These are phyloP conservation scores for Fusarium nygamai DNA, from an alignment of 2,329 filamentous ascomycete species.

Conservation along the genomic window DNA sequence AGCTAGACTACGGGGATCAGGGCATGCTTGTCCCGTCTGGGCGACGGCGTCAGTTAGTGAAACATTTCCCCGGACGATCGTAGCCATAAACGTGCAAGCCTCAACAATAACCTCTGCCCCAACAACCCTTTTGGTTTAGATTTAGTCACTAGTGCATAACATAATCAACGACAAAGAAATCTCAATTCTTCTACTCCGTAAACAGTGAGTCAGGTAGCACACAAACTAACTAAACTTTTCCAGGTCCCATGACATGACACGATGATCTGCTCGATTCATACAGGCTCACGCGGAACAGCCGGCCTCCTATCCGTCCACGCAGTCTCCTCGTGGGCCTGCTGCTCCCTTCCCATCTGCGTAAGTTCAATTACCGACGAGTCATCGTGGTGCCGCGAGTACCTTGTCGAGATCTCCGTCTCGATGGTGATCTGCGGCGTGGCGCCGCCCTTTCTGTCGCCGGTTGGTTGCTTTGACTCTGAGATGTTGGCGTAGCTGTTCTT, in stretches of 20 bases:
- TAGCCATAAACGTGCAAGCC: neutral
- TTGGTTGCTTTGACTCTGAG: neutral
- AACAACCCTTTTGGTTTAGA: neutral
- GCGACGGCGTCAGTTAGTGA: neutral
- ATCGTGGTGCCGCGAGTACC: neutral
- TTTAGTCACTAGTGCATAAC: neutral
- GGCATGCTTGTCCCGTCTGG: neutral
- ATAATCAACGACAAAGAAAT: neutral
- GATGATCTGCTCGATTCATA: neutral
- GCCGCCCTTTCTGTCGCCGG: neutral
- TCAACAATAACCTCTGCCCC: neutral
- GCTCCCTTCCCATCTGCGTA: neutral
- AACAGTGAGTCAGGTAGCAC: neutral
- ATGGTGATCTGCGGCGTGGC: neutral
- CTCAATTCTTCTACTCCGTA: neutral
- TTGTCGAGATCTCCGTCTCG: neutral
- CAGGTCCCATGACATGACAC: neutral
- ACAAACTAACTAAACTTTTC: neutral
- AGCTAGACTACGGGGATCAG: neutral
- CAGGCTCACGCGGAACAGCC: neutral
- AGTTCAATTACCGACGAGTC: conserved; percentile 7
- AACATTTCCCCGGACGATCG: neutral
- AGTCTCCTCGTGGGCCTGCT: neutral
- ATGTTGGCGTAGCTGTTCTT: conserved; percentile 28
- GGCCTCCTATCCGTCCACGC: conserved; percentile 1